A percentile compares a stretch with the other conserved stretches of the same genome.
Evolutionary conservation across 2,329 filamentous ascomycete species (phyloP).

Genomic region (Arachnomyces sp.): DNA sequence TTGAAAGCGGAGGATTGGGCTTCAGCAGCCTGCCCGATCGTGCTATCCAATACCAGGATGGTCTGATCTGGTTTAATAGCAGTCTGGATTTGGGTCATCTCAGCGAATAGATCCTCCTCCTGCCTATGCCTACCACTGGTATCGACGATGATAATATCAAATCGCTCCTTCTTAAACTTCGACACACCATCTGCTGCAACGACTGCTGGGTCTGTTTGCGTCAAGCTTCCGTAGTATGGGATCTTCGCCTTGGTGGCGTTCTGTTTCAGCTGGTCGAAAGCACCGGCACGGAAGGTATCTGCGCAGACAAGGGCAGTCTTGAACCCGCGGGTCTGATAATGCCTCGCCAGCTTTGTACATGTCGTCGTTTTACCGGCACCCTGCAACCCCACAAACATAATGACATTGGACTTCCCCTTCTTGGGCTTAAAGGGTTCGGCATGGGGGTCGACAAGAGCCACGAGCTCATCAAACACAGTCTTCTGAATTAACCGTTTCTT

Average conservation of each 20-base stretch:
- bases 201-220: constrained; percentile 88
- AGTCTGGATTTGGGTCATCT: constrained; percentile 93
- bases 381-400: constrained; percentile 98
- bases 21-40: constrained; percentile 93
- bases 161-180: constrained; percentile 97
- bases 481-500: constrained; percentile 99
- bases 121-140: constrained; percentile 92
- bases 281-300: constrained; percentile 96
- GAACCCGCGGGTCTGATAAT: constrained; percentile 91
- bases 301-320: constrained; percentile 90
- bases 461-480: constrained; percentile 92
- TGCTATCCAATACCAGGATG: constrained; percentile 95
- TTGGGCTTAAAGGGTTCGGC: constrained; percentile 93
- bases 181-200: constrained; percentile 94
- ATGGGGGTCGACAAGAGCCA: constrained; percentile 91
- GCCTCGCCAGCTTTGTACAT: constrained; percentile 90
- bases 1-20: constrained; percentile 95
- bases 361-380: constrained; percentile 97
- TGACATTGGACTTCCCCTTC: constrained; percentile 91
- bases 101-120: constrained; percentile 87
- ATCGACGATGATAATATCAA: constrained; percentile 98
- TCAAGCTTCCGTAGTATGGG: constrained; percentile 93
- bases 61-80: constrained; percentile 91
- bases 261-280: constrained; percentile 97
- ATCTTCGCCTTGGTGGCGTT: constrained; percentile 99